phyloP scores from a whole-genome alignment of 208 protist species.

The Jaenimonas drosophilae region DNA sequence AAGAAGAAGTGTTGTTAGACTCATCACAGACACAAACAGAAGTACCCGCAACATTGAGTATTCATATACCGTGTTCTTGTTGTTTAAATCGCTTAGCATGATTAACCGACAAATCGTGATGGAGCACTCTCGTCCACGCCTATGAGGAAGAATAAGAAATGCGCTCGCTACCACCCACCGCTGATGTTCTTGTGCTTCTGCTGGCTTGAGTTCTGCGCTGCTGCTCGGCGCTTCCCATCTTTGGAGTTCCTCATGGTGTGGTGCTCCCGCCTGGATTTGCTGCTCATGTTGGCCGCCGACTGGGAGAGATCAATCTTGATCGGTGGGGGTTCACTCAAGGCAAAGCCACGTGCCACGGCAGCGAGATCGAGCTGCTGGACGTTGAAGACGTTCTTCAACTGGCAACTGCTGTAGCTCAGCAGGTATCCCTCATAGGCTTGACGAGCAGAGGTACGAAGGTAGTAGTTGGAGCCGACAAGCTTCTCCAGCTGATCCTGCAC shows the following conservation, averaged over 20 bases:
- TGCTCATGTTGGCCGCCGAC: constrained; percentile 85
- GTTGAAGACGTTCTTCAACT: constrained; percentile 98
- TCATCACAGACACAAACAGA: not conserved
- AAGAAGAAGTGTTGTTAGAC: not conserved
- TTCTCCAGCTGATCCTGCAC: constrained; percentile 94
- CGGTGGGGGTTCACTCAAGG: constrained; percentile 82
- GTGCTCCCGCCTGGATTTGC: constrained; percentile 77
- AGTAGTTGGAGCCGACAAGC: constrained; percentile 98
- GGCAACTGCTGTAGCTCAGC: constrained; percentile 96
- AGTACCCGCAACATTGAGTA: no score
- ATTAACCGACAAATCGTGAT: no score
- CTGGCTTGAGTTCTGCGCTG: constrained; percentile 28
- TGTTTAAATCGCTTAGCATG: no score
- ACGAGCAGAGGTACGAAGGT: constrained; percentile 93
- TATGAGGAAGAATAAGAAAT: not conserved
- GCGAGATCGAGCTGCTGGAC: constrained; percentile 95
- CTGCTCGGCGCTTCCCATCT: constrained; percentile 37
- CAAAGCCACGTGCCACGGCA: constrained; percentile 91
- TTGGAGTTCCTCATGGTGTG: constrained; percentile 60
- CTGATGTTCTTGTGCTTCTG: constrained; percentile 77
- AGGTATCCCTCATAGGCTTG: constrained; percentile 98
- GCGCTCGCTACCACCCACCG: constrained; percentile 69
- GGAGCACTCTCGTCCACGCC: not conserved
- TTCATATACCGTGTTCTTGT: no score
- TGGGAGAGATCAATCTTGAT: constrained; percentile 89